phyloP scores from a whole-genome alignment of 2,329 filamentous ascomycete species.

The Phoma sp. region DNA sequence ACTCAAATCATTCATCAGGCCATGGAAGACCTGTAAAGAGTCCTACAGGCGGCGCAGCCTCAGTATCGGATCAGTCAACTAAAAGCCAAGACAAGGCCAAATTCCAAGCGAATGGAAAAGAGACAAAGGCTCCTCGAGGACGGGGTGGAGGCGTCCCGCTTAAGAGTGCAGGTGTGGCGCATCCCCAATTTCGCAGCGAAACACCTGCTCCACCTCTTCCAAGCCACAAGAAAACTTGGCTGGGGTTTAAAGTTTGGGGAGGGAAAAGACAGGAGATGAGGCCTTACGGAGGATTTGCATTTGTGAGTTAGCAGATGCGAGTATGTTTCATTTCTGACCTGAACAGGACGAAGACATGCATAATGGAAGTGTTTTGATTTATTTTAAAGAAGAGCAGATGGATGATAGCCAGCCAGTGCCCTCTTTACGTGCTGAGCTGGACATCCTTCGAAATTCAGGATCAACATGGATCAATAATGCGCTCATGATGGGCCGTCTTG shows the following conservation, averaged over 20 bases:
- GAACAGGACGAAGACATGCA: conserved; percentile 49
- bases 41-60: conserved; percentile 29
- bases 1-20: conserved; percentile 32
- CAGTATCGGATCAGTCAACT: conserved; percentile 37
- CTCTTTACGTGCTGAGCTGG: conserved; percentile 43
- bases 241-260: conserved; percentile 47
- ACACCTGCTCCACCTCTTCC: conserved; percentile 29
- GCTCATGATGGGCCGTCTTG: conserved; percentile 44
- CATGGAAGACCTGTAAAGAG: conserved; percentile 27
- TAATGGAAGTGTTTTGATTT: conserved; percentile 45
- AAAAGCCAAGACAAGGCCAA: conserved; percentile 41
- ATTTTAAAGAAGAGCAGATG: conserved; percentile 48
- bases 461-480: conserved; percentile 48
- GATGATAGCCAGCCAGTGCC: conserved; percentile 44
- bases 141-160: conserved; percentile 46
- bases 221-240: conserved; percentile 39
- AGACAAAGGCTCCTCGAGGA: conserved; percentile 46
- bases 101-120: conserved; percentile 47
- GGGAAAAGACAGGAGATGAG: conserved; percentile 37
- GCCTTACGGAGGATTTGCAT: conserved; percentile 47
- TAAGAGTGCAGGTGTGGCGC: conserved; percentile 30
- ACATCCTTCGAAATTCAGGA: conserved; percentile 44
- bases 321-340: conserved; percentile 9
- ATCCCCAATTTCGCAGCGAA: conserved; percentile 32
- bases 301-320: conserved; percentile 26